Conservation (phyloP, 139 green algal species). For the Tetradesmus obliquus region DNA sequence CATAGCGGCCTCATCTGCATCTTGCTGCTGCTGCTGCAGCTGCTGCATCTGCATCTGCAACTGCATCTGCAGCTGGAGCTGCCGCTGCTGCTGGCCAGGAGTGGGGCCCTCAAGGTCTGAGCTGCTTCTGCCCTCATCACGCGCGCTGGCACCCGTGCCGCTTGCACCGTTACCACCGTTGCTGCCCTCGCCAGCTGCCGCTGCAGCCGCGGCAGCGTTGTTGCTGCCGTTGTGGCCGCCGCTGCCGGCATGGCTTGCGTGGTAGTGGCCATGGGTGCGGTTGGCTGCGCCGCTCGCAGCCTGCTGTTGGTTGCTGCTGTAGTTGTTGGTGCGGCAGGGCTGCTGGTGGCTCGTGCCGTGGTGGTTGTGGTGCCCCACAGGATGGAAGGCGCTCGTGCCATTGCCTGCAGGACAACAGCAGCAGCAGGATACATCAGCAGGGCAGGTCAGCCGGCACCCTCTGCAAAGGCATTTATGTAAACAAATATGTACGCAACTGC, state of each 20-base stretch:
- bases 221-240: neutral
- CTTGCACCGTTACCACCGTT: neutral
- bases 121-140: constrained; percentile 35
- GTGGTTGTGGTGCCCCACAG: constrained; percentile 24
- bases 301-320: constrained; percentile 11
- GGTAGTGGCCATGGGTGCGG: neutral
- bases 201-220: neutral
- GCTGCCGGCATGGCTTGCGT: neutral
- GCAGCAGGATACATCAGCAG: neutral
- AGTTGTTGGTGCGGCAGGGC: neutral
- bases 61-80: neutral
- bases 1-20: neutral
- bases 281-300: neutral
- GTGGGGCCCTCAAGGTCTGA: constrained; percentile 6
- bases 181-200: neutral
- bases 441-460: neutral
- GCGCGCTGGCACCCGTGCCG: constrained; percentile 8
- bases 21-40: neutral
- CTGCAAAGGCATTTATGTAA: no score
- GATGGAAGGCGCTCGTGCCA: constrained; percentile 30
- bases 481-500: no score
- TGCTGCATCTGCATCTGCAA: neutral
- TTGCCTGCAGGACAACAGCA: constrained; percentile 23
- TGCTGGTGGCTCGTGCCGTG: neutral
- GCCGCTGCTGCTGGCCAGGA: neutral